phyloP scores from a whole-genome alignment of 2,329 filamentous ascomycete genomes.

The Fusarium chaquense region DNA sequence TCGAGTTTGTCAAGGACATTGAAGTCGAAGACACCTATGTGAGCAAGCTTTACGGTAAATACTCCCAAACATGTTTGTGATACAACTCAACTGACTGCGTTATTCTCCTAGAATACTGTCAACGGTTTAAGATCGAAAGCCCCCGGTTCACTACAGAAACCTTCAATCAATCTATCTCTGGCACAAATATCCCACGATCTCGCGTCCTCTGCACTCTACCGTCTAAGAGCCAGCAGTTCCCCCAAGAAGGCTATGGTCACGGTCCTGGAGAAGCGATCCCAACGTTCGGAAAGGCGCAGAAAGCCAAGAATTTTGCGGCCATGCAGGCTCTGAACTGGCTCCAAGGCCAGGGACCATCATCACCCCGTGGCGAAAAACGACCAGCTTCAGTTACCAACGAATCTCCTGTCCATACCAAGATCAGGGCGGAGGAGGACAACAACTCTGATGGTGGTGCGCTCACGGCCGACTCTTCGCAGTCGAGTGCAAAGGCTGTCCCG shows the following conservation, averaged over 20 bases:
- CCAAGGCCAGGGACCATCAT: background rate
- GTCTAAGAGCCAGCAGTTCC: conserved; percentile 42
- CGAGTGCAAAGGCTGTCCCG: background rate
- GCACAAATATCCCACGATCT: conserved; percentile 41
- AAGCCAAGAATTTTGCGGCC: conserved; percentile 66
- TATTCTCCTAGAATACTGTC: conserved; percentile 24
- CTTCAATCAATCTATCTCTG: conserved; percentile 33
- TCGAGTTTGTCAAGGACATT: conserved; percentile 48
- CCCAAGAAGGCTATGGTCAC: conserved; percentile 52
- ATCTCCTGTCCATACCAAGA: conserved; percentile 19
- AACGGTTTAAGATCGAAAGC: conserved; percentile 6
- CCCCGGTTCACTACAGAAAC: conserved; percentile 22
- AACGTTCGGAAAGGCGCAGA: conserved; percentile 61
- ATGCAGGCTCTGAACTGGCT: conserved; percentile 53
- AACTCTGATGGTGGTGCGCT: conserved; percentile 22
- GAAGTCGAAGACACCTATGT: conserved; percentile 49
- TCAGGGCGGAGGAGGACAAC: conserved; percentile 32
- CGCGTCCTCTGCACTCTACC: conserved; percentile 45
- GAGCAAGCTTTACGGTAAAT: conserved; percentile 47
- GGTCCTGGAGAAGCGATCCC: conserved; percentile 47
- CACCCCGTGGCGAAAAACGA: conserved; percentile 18
- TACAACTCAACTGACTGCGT: background rate
- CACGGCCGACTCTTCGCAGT: background rate
- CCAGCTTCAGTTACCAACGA: conserved; percentile 10
- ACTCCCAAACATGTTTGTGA: background rate